These are phyloP conservation scores for Annona cherimola DNA, from an alignment of 164 flowering plant species.

Conservation along the genomic window DNA sequence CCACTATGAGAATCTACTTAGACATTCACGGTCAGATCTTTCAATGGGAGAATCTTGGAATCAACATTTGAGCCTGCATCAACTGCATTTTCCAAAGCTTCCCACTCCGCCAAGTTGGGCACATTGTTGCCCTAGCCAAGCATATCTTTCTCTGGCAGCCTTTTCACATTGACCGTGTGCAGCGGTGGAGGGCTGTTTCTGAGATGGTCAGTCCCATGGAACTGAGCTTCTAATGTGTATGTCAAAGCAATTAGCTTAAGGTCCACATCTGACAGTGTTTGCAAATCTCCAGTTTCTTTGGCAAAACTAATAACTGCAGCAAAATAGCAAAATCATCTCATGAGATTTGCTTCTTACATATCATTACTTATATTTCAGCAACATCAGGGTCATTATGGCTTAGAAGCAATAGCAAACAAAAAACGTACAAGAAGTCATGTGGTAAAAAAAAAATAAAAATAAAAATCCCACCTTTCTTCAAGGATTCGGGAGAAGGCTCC, in stretches of 20 bases:
- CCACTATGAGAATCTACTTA: conserved; percentile 23
- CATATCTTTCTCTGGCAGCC: conserved; percentile 79
- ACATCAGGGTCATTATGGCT: too few species aligned
- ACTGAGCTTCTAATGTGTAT: conserved; percentile 73
- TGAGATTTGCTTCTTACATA: not conserved
- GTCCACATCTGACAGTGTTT: conserved; percentile 94
- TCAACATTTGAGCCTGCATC: conserved; percentile 29
- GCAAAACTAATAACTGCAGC: conserved; percentile 75
- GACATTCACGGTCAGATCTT: conserved; percentile 54
- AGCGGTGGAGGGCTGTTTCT: conserved; percentile 81
- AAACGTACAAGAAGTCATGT: too few species aligned
- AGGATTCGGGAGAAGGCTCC: too few species aligned
- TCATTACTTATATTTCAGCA: not conserved
- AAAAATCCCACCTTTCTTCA: too few species aligned
- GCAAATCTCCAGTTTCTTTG: conserved; percentile 88
- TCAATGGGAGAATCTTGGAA: conserved; percentile 79
- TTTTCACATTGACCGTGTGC: conserved; percentile 61
- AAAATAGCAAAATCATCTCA: not conserved
- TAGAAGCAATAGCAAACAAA: too few species aligned
- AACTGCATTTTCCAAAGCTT: conserved; percentile 62
- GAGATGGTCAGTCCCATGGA: conserved; percentile 76
- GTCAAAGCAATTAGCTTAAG: conserved; percentile 89
- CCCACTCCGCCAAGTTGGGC: conserved; percentile 94
- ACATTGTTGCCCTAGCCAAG: conserved; percentile 98
- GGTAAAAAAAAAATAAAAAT: too few species aligned